Base-by-base conservation (phyloP, 139 green algal species). In the Auxenochlorella protothecoides region DNA sequence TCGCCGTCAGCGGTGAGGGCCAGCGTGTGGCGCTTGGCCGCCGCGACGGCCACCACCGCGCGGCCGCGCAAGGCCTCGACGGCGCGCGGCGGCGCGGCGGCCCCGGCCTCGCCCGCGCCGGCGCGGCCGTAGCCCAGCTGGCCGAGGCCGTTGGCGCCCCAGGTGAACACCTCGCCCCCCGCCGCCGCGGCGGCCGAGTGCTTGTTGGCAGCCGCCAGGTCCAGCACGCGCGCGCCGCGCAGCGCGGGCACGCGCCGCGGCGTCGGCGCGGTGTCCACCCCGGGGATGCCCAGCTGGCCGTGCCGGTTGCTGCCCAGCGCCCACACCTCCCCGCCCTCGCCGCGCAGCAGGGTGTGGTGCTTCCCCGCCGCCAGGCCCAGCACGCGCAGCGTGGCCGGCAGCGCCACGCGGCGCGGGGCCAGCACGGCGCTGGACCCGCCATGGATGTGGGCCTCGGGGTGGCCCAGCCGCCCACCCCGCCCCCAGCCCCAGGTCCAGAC, bases 11-110 rank as follows among this genome's bases (percentile, higher is more conserved):
- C 71, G 0, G 83, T 92, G 59, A 96, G 78, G 59, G 81, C 88
- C 44, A 97, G 73, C 2, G 88, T 95, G 82, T 98, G 93, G 4
- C 88, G 84, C 84, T 98, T 98, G 56, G 92, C 88, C 7, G 87
- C 84, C 5, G 88, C 85, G 12, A 93, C 81, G 0, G 75, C 79
- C 13, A 81, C 61, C 70, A 98, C 72, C 14, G 27, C 6, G 62
- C 82, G 83, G 54, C 86, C 89, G 73, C 27, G 27, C 27, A 44
- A 1, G 27, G 84, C 81, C 60, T 96, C 91, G 16, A 97, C 91
- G 27, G 27, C 27, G 27, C 27, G 27, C 27, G 27, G 27, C 27
- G 27, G 27, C 27, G 27, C 27, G 27, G 27, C 27, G 27, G 27
- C 27, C 27, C 27, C 27, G 27, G 27, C 27, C 27, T 44, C 27